Evolutionary conservation across 805 yeast genomes (phyloP).

Genomic region (Kuraishia molischiana): DNA sequence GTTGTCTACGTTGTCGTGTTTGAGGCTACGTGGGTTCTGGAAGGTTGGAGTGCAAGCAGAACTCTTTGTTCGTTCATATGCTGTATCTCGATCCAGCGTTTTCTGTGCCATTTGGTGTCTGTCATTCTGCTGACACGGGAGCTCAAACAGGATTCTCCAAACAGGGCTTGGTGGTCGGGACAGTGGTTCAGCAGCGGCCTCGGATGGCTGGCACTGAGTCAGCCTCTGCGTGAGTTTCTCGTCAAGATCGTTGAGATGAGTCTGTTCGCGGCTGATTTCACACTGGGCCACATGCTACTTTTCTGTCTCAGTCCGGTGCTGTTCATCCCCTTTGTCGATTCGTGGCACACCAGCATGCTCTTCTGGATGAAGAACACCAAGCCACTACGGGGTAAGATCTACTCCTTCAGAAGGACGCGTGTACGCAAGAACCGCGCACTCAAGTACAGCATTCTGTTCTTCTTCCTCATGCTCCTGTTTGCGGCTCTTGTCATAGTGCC

Average conservation of each 20-base stretch:
- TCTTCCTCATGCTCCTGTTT: conserved; percentile 23
- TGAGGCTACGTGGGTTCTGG: conserved; percentile 27
- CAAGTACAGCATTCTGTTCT: conserved; percentile 37
- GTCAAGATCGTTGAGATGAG: conserved; percentile 37
- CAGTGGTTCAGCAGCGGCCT: conserved; percentile 31
- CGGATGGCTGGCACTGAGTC: conserved; percentile 28
- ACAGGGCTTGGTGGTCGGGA: conserved; percentile 48
- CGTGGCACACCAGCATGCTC: conserved; percentile 36
- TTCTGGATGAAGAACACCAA: conserved; percentile 37
- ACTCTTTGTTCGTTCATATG: conserved; percentile 29
- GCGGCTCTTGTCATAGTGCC: conserved; percentile 26
- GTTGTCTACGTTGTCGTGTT: conserved; percentile 22
- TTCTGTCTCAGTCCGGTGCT: conserved; percentile 28
- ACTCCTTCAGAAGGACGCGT: conserved; percentile 26
- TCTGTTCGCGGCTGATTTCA: conserved; percentile 36
- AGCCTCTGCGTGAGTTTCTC: conserved; percentile 34
- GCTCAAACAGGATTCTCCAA: conserved; percentile 26
- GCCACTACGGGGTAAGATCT: conserved; percentile 27
- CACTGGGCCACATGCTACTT: conserved; percentile 31
- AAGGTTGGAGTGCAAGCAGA: conserved; percentile 30
- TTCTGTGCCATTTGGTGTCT: conserved; percentile 22
- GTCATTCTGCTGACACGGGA: conserved; percentile 30
- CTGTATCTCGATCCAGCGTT: conserved; percentile 25
- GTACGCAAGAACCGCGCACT: conserved; percentile 29
- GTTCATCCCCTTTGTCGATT: conserved; percentile 36